phyloP scores from a whole-genome alignment of 345 rosid species.

The Citropsis articulata region DNA sequence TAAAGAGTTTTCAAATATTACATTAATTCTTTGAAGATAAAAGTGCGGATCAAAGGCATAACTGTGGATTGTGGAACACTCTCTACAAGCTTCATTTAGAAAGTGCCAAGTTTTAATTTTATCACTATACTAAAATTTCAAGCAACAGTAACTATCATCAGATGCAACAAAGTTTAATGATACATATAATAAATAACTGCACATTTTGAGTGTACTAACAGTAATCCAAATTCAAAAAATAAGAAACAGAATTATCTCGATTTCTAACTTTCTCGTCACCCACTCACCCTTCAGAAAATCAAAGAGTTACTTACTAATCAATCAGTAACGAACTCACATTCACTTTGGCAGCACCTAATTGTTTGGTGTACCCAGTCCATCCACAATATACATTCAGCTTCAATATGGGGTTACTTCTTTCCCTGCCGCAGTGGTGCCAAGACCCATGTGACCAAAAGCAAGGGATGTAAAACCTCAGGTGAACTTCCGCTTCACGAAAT shows the following conservation, averaged over 20 bases:
- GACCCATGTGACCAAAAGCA: constrained; percentile 6
- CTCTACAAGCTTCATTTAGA: too few relatives aligned
- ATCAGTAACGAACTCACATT: not conserved
- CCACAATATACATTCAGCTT: constrained; percentile 12
- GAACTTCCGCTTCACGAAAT: constrained; percentile 9
- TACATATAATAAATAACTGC: constrained; percentile 11
- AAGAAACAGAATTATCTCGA: constrained; percentile 8
- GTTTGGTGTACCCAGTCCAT: constrained; percentile 10
- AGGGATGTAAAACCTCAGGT: constrained; percentile 11
- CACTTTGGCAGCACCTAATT: not conserved
- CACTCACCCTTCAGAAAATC: not conserved
- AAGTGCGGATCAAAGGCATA: too few relatives aligned
- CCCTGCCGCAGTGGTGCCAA: constrained; percentile 8
- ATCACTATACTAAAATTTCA: not conserved
- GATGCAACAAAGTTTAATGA: constrained; percentile 1
- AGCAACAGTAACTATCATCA: not conserved
- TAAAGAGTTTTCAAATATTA: too few relatives aligned
- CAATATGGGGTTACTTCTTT: constrained; percentile 12
- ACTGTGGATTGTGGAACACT: too few relatives aligned
- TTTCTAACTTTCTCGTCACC: constrained; percentile 4
- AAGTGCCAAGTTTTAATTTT: too few relatives aligned
- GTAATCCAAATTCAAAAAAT: constrained; percentile 9
- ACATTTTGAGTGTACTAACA: constrained; percentile 12
- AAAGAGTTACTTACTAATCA: constrained; percentile 11
- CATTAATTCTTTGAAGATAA: too few relatives aligned